Percentiles rank a stretch among this genome's conserved stretches.
Conservation (phyloP, 495 filamentous ascomycete species). For the Rhizodiscina lignyota region DNA sequence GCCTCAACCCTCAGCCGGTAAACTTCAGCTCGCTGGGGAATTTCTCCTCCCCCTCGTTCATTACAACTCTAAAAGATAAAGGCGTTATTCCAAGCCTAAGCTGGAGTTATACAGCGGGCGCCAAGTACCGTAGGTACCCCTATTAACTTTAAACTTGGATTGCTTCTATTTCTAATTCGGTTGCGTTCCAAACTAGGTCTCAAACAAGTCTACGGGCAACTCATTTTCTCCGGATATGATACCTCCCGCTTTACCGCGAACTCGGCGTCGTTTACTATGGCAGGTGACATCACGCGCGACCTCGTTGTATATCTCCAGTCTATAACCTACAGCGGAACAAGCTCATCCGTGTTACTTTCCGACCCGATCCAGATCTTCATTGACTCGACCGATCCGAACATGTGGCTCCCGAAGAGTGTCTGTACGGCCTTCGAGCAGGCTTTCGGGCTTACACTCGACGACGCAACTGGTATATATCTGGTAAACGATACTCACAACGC, state of each 20-base stretch:
- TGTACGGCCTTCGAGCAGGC: slow-evolving; percentile 18
- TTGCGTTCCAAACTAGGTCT: no score
- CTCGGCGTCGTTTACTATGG: slow-evolving; percentile 9
- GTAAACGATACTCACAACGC: slow-evolving; percentile 16
- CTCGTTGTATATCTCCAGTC: slow-evolving; percentile 17
- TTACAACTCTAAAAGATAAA: slow-evolving; percentile 7
- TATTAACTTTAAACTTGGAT: slow-evolving; percentile 4
- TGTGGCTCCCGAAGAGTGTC: slow-evolving; percentile 18
- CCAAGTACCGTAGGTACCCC: slow-evolving; percentile 12
- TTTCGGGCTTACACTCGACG: slow-evolving; percentile 19
- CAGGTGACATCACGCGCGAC: slow-evolving; percentile 7
- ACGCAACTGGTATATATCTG: slow-evolving; percentile 14
- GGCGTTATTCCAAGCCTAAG: slow-evolving; percentile 12
- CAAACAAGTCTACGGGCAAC: slow-evolving; percentile 13
- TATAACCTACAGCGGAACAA: slow-evolving; percentile 11
- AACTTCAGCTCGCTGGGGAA: slow-evolving; percentile 28
- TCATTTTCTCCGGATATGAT: slow-evolving; percentile 21
- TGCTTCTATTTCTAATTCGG: no score
- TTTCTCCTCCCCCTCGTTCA: slow-evolving; percentile 7
- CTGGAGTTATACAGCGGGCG: slow-evolving; percentile 15
- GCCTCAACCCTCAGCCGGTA: slow-evolving; percentile 30
- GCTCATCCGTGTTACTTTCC: slow-evolving; percentile 9
- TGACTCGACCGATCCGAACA: slow-evolving; percentile 18
- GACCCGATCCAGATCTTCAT: slow-evolving; percentile 13
- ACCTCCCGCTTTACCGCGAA: slow-evolving; percentile 15